These are phyloP conservation scores for Penicillium sp. DNA, from an alignment of 2,329 filamentous ascomycete species.

Conservation along the genomic window DNA sequence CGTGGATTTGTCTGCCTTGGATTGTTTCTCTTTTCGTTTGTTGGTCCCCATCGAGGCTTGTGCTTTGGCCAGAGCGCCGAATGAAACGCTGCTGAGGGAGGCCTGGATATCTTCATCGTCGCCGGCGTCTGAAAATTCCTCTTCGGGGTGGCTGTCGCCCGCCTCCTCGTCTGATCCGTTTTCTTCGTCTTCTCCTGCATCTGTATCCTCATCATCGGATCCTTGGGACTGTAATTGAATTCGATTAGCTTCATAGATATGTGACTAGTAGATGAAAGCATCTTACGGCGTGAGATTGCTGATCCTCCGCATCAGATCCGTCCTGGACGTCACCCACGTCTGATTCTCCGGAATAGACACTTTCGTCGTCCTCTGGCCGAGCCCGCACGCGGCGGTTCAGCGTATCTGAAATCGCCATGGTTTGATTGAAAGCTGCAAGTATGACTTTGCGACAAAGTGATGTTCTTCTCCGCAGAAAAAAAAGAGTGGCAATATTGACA, in stretches of 20 bases:
- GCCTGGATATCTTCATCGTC: slow-evolving; percentile 43
- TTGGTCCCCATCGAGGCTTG: slow-evolving; percentile 67
- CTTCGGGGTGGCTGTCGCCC: slow-evolving; percentile 44
- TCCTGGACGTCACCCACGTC: slow-evolving; percentile 24
- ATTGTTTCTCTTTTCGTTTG: slow-evolving; percentile 31
- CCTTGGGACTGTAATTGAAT: not conserved
- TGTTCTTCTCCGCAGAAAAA: slow-evolving; percentile 18
- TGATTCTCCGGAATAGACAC: slow-evolving; percentile 33
- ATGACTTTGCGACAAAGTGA: too few relatives aligned
- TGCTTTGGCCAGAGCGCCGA: slow-evolving; percentile 86
- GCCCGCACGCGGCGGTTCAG: slow-evolving; percentile 50
- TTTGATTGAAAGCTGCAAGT: slow-evolving; percentile 1
- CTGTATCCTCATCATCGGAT: slow-evolving; percentile 6
- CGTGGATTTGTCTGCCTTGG: slow-evolving; percentile 15
- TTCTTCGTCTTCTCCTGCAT: slow-evolving; percentile 29
- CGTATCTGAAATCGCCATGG: slow-evolving; percentile 43
- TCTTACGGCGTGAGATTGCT: slow-evolving; percentile 23
- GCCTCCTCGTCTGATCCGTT: slow-evolving; percentile 28
- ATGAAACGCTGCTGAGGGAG: slow-evolving; percentile 69
- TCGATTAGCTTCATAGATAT: not conserved
- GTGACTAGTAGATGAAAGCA: not conserved
- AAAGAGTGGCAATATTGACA: slow-evolving; percentile 31
- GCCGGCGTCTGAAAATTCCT: slow-evolving; percentile 37
- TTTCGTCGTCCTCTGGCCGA: slow-evolving; percentile 46
- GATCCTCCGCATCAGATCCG: slow-evolving; percentile 22